A percentile compares a stretch with the other conserved stretches of the same genome.
Conservation (phyloP, 345 rosid species). For the Stellera chamaejasme region DNA sequence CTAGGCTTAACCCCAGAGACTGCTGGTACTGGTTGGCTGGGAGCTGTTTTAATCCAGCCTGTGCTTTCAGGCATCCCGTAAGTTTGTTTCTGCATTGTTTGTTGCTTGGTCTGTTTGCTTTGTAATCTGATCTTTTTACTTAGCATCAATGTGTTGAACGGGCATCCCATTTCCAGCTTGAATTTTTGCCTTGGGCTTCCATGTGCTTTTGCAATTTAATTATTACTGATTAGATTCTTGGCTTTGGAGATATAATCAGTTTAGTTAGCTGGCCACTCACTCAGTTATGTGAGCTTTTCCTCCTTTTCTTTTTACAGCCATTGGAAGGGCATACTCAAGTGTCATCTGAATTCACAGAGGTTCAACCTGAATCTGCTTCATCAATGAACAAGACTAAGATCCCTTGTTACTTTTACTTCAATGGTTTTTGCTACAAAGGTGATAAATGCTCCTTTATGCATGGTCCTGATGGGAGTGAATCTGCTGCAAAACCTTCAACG, state of each 20-base stretch:
- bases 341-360: constrained; percentile 13
- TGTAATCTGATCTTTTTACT: background rate
- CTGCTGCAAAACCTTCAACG: constrained; percentile 18
- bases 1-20: constrained; percentile 58
- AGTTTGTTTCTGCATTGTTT: constrained; percentile 12
- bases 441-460: constrained; percentile 43
- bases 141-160: too few relatives aligned
- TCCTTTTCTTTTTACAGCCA: constrained; percentile 30
- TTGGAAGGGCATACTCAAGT: constrained; percentile 32
- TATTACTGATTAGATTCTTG: too few relatives aligned
- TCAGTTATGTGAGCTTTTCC: background rate
- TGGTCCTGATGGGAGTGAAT: constrained; percentile 20
- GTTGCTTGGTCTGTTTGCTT: constrained; percentile 3
- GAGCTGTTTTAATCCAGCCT: constrained; percentile 47
- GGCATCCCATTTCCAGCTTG: too few relatives aligned
- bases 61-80: constrained; percentile 63
- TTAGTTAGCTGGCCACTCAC: too few relatives aligned
- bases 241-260: too few relatives aligned
- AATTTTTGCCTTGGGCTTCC: too few relatives aligned
- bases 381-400: constrained; percentile 22
- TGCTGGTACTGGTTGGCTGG: constrained; percentile 66
- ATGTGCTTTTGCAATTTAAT: too few relatives aligned
- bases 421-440: constrained; percentile 45
- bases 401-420: constrained; percentile 47
- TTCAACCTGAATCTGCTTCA: constrained; percentile 15